phyloP scores from a whole-genome alignment of 169 alveolate genomes.

The Cyclospora cayetanensis region DNA sequence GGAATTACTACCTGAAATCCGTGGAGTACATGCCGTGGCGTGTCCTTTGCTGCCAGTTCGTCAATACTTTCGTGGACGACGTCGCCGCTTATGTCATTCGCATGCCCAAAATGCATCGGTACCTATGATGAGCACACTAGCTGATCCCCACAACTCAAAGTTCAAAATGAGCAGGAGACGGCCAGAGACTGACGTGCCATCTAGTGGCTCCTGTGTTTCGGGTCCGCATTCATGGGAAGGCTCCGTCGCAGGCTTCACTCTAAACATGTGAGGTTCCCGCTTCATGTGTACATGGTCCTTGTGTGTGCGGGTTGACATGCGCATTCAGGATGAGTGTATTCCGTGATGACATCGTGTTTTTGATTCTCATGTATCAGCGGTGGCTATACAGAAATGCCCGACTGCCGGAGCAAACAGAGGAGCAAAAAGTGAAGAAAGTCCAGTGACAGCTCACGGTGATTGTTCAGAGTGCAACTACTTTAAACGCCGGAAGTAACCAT shows the following conservation, averaged over 20 bases:
- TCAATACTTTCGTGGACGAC: slow-evolving; percentile 95
- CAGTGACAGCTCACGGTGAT: not conserved
- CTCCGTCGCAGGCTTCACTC: no score
- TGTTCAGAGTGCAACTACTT: no score
- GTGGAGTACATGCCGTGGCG: slow-evolving; percentile 99
- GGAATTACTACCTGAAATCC: slow-evolving; percentile 96
- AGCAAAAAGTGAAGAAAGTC: not conserved
- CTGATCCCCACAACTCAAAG: not conserved
- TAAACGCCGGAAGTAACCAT: no score
- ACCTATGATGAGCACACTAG: slow-evolving; percentile 63
- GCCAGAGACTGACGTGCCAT: no score
- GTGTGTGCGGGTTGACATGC: not conserved
- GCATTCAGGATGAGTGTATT: slow-evolving; percentile 92
- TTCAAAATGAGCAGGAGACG: not conserved
- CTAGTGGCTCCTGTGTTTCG: no score
- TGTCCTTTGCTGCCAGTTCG: slow-evolving; percentile 90
- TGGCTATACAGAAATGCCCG: slow-evolving; percentile 85
- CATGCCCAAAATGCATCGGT: slow-evolving; percentile 93
- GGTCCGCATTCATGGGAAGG: no score
- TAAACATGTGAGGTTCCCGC: no score
- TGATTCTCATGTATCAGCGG: slow-evolving; percentile 96
- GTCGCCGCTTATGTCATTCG: slow-evolving; percentile 92
- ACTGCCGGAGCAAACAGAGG: not conserved
- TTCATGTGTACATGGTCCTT: not conserved
- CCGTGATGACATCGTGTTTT: slow-evolving; percentile 98